Conservation (phyloP, 139 green algal species). For the Chlorella sp. region DNA sequence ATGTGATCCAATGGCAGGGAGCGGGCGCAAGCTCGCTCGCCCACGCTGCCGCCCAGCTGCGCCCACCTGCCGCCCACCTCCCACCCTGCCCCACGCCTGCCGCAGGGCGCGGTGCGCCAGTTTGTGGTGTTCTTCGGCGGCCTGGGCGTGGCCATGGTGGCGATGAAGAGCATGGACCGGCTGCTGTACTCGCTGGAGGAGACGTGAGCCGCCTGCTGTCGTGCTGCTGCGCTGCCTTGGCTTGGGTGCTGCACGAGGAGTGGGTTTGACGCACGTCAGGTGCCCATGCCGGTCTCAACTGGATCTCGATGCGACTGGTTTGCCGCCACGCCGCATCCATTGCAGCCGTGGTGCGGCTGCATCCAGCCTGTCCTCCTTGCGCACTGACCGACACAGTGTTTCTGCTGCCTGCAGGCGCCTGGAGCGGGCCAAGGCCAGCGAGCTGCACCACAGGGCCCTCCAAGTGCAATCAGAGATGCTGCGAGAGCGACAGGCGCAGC, state of each 20-base stretch:
- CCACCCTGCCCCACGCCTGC: neutral
- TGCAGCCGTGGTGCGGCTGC: too few species aligned
- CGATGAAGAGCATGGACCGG: constrained; percentile 33
- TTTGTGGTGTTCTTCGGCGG: constrained; percentile 13
- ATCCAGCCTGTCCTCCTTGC: neutral
- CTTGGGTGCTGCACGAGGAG: too few species aligned
- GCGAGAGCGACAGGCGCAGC: constrained; percentile 1
- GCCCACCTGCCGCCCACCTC: neutral
- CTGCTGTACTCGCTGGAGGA: constrained; percentile 38
- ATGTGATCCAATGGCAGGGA: too few species aligned
- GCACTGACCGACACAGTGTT: too few species aligned
- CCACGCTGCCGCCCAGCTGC: too few species aligned
- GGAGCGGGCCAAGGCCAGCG: neutral
- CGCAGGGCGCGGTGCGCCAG: neutral
- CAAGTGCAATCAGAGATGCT: neutral
- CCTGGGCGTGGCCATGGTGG: neutral
- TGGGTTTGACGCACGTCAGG: too few species aligned
- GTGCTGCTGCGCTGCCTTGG: neutral
- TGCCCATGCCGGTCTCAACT: too few species aligned
- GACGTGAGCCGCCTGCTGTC: neutral
- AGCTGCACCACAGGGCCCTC: constrained; percentile 9
- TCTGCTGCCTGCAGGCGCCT: neutral
- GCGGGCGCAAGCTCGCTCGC: too few species aligned
- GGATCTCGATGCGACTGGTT: too few species aligned
- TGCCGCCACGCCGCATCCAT: too few species aligned